Evolutionary conservation across 2,329 filamentous ascomycete genomes (phyloP), one percentile per base, ranked within the genome.

Genomic region (Byssothecium circinans): DNA sequence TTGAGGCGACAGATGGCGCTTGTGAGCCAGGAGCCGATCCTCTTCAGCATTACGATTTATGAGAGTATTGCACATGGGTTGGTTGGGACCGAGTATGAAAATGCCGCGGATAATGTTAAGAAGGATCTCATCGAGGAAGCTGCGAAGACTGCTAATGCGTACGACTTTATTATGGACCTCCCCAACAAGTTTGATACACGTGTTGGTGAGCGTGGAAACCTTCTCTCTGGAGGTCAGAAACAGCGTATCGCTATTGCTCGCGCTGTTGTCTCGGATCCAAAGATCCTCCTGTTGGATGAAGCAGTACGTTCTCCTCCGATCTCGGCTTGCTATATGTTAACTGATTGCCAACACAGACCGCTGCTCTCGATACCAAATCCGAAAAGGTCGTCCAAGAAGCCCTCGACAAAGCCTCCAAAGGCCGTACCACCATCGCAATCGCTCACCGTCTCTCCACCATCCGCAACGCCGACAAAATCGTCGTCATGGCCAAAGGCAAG

Each of bases 391-490:
- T 99, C 1, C 94, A 97, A 70, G 89, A 89, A 34, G 94, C 94
- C 15, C 80, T 99, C 8, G 91, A 97, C 61, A 87, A 83, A 41
- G 94, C 92, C 20, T 82, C 91, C 1, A 81, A 87, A 54, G 92
- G 91, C 19, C 83, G 94, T 44, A 99, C 94, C 0, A 97, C 94
- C 2, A 96, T 97, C 60, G 89, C 91, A 6, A 97, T 99, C 70
- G 94, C 94, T 35, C 94, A 99, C 74, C 86, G 92, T 58, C 79
- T 99, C 8, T 96, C 91, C 0, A 99, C 94, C 5, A 96, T 99
- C 75, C 91, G 85, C 71, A 86, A 91, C 54, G 92, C 92, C 0
- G 88, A 97, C 71, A 96, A 96, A 63, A 99, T 99, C 58, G 89
- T 97, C 11, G 92, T 96, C 54, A 92, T 99, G 86, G 81, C 85